These are phyloP conservation scores for Aspergillus uvarum DNA, from an alignment of 2,329 filamentous ascomycete species.

Conservation along the genomic window DNA sequence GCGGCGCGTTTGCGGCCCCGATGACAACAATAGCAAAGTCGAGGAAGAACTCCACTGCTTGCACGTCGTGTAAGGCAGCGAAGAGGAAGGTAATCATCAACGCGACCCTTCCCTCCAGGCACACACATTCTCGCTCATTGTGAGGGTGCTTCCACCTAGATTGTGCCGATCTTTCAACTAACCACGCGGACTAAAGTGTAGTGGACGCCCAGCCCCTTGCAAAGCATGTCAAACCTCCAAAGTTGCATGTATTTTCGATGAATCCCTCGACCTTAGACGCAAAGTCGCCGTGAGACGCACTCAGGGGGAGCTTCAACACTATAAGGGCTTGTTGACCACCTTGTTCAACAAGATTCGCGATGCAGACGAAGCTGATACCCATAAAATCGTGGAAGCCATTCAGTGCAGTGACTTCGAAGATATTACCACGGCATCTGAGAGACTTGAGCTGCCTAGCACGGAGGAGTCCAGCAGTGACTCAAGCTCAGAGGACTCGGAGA, in stretches of 20 bases:
- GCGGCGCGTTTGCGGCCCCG: constrained; percentile 18
- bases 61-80: constrained; percentile 36
- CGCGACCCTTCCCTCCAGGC: no score
- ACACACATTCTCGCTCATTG: no score
- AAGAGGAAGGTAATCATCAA: constrained; percentile 35
- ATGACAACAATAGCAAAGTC: constrained; percentile 26
- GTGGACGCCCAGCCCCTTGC: constrained; percentile 36
- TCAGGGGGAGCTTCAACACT: constrained; percentile 35
- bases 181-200: constrained; percentile 30
- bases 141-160: not conserved
- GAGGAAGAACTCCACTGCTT: constrained; percentile 40
- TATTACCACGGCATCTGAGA: constrained; percentile 26
- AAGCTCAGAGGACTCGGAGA: constrained; percentile 14
- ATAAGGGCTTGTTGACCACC: constrained; percentile 32
- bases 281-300: constrained; percentile 39
- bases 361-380: constrained; percentile 23
- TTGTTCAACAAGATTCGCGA: constrained; percentile 32
- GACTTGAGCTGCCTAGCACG: not conserved
- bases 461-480: not conserved
- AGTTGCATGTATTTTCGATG: constrained; percentile 37
- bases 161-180: not conserved
- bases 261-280: constrained; percentile 36
- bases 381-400: constrained; percentile 30
- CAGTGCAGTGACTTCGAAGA: constrained; percentile 29
- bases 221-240: constrained; percentile 33